phyloP scores from a whole-genome alignment of 352 stramenopile species.

The Pythium rhizo-oryzae region DNA sequence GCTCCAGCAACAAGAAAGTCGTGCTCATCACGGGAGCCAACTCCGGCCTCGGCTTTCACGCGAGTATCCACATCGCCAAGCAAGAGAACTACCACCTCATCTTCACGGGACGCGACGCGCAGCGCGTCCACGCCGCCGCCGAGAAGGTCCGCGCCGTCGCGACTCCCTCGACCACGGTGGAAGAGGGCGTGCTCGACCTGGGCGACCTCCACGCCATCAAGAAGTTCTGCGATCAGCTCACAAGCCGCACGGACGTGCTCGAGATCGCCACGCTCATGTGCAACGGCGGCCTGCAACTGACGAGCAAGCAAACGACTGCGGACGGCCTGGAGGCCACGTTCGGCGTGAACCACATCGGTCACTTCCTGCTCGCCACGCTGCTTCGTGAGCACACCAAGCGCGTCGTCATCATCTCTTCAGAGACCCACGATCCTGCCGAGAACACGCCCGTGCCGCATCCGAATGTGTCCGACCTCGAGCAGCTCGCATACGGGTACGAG shows the following conservation, averaged over 20 bases:
- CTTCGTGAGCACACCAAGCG: conserved; percentile 31
- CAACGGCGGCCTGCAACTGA: conserved; percentile 41
- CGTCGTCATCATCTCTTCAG: conserved; percentile 30
- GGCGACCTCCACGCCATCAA: conserved; percentile 34
- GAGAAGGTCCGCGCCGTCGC: conserved; percentile 27
- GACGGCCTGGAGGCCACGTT: conserved; percentile 50
- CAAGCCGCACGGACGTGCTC: conserved; percentile 27
- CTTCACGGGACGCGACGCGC: conserved; percentile 32
- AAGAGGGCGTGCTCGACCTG: conserved; percentile 39
- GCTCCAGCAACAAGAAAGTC: conserved; percentile 20
- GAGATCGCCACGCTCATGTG: conserved; percentile 37
- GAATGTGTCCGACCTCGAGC: conserved; percentile 30
- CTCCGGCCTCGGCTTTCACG: conserved; percentile 38
- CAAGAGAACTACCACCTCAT: conserved; percentile 38
- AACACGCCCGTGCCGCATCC: conserved; percentile 20
- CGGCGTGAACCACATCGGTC: conserved; percentile 46
- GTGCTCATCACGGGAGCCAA: conserved; percentile 44
- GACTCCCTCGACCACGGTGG: conserved; percentile 19
- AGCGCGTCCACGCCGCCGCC: conserved; percentile 32
- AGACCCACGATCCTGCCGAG: conserved; percentile 37
- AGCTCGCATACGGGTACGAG: conserved; percentile 34
- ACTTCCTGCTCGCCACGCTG: conserved; percentile 43
- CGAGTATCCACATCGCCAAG: conserved; percentile 32
- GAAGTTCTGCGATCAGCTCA: conserved; percentile 28
- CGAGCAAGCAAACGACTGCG: conserved; percentile 23